A percentile compares a stretch with the other conserved stretches of the same genome.
Conservation (phyloP, 495 filamentous ascomycete genomes). For the Viridothelium virens region DNA sequence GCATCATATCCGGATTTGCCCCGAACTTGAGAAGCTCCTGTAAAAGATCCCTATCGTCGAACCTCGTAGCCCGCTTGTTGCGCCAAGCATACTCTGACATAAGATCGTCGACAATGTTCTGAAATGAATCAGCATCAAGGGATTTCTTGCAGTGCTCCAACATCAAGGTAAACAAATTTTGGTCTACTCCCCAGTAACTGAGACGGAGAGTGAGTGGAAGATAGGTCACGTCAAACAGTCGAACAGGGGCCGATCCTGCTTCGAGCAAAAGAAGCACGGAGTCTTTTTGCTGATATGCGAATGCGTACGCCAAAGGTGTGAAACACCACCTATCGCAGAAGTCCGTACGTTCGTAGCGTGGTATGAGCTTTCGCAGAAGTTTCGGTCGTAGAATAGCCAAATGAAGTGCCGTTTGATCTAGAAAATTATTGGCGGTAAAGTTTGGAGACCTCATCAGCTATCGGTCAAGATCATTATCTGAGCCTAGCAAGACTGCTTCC, state of each 20-base stretch:
- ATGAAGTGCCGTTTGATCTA: neutral
- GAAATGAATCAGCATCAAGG: neutral
- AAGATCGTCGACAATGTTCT: neutral
- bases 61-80: neutral
- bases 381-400: neutral
- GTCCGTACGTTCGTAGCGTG: neutral
- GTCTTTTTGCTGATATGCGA: neutral
- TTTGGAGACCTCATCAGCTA: neutral
- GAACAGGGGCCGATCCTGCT: neutral
- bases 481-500: neutral
- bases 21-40: neutral
- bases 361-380: neutral
- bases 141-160: neutral
- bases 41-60: neutral
- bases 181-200: neutral
- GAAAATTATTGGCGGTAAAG: neutral
- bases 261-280: neutral
- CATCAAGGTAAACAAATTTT: neutral
- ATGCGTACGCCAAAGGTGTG: neutral
- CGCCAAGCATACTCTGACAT: neutral
- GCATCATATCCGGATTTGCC: neutral
- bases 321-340: neutral
- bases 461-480: neutral
- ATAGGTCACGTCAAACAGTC: neutral
- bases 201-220: neutral